Evolutionary conservation across 768 basidiomycete species (phyloP), one percentile per base, ranked within the genome.

Genomic region (Mycena rosella): DNA sequence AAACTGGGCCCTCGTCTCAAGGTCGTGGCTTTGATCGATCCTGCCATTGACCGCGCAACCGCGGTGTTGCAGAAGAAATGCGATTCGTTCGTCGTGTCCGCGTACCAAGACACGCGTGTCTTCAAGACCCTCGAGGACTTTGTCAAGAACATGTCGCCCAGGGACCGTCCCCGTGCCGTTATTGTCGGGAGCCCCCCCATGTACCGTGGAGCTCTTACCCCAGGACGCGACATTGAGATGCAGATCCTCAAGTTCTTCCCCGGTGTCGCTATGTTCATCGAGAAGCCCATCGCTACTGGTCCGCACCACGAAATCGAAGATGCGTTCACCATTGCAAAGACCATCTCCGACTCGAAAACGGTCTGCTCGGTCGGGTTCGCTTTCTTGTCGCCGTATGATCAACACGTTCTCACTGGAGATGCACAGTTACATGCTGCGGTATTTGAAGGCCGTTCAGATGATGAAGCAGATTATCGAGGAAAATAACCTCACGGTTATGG

Each of bases 391-490:
- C 47, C 29, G 18, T 3, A 45, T 42, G 27, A 17, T n/a, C 15
- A 13, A 14, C 5, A 29, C 2, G 8, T 32, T 49, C 22, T 60
- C 44, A 34, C 66, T 42, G 11, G 20, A 3, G 9, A 14, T 44
- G 30, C 26, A 20, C 67, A 95, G 94, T 65, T 96, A 95, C 77
- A 98, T 98, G 96, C 84, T 98, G 70, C 90, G 96, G 69, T 96
- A 97, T 82, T 85, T 97, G 74, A 92, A 92, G 79, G 96, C 93
- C 34, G 95, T 97, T 24, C 96, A 98, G 81, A 91, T 90, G 87
- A 98, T 98, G 94, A 96, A 97, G 82, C 88, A 92, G 67, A 96
- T 98, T 78, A 93, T 99, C 77, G 85, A 94, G 75, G 95, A 97
- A 69, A 98, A 98, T 78, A 88, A 95, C 75, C 86, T 99, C 65